phyloP scores from a whole-genome alignment of 2,329 filamentous ascomycete species.

The Fusarium kyushuense region DNA sequence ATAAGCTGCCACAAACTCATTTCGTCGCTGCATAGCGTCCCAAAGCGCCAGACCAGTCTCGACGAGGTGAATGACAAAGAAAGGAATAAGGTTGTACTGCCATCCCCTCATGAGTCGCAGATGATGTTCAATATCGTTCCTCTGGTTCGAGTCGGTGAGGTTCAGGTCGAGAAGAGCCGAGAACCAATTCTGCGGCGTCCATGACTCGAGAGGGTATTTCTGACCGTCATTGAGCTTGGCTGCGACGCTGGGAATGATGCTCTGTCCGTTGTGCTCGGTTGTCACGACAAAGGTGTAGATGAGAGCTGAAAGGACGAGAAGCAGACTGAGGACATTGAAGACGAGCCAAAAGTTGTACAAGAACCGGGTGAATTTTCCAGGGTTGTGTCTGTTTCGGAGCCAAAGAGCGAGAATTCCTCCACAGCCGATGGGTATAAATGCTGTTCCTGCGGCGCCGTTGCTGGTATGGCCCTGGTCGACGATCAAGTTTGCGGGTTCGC shows the following conservation, averaged over 20 bases:
- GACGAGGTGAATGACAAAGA: slow-evolving; percentile 46
- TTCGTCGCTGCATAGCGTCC: slow-evolving; percentile 38
- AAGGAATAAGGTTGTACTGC: slow-evolving; percentile 49
- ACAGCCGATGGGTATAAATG: slow-evolving; percentile 45
- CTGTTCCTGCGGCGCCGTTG: slow-evolving; percentile 49
- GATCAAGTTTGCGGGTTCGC: slow-evolving; percentile 45
- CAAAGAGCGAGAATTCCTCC: slow-evolving; percentile 44
- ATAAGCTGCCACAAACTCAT: neutral
- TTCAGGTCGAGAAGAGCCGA: slow-evolving; percentile 44
- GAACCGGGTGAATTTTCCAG: slow-evolving; percentile 22
- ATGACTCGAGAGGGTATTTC: slow-evolving; percentile 42
- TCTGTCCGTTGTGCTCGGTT: slow-evolving; percentile 43
- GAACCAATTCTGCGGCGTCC: slow-evolving; percentile 50
- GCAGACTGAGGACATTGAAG: slow-evolving; percentile 38
- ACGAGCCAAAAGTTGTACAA: slow-evolving; percentile 45
- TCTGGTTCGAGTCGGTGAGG: slow-evolving; percentile 21
- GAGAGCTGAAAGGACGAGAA: slow-evolving; percentile 43
- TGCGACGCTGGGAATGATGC: slow-evolving; percentile 32
- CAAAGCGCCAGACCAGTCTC: slow-evolving; percentile 44
- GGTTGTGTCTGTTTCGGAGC: slow-evolving; percentile 32
- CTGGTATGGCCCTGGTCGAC: slow-evolving; percentile 47
- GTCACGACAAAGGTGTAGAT: slow-evolving; percentile 49
- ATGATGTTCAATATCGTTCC: slow-evolving; percentile 40
- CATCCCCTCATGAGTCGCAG: slow-evolving; percentile 47
- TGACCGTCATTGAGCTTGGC: slow-evolving; percentile 17